Evolutionary conservation across 257 asterid genomes (phyloP), one percentile per base, ranked within the genome.

Genomic region (Plectranthus barbatus): DNA sequence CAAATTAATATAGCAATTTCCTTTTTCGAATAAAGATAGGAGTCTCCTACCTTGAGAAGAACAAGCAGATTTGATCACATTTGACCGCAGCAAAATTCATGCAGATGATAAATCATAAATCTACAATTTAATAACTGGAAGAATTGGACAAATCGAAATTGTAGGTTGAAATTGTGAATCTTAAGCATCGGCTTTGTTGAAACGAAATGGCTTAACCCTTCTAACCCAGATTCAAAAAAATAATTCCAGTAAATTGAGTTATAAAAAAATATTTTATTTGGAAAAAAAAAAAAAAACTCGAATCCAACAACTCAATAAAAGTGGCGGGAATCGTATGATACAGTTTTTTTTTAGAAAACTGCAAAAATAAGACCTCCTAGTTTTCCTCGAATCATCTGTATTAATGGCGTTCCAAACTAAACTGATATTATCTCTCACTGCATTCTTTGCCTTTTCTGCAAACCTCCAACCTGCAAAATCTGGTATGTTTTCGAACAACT

Each of bases 401-500:
- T 56, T n/a, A 71, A 76, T 81, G 87, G 75, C 76, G 14, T 68
- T 26, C 46, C 72, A 62, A 61, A 53, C 48, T 8, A 67, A 39
- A 1, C 39, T 62, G 9, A 42, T 56, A 31, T 40, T 72, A 47
- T 24, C 39, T 64, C 62, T 62, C 21, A 26, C 72, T 8, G 42
- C 76, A 42, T 56, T 61, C 58, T 46, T 64, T 51, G 49, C 52
- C 12, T 26, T 63, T 49, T 66, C 50, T 37, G 52, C 56, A 20
- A 36, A n/a, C n/a, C 46, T 24, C 46, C 71, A 31, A 33, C 53
- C 52, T 1, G 66, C 77, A 53, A 70, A 63, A 44, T 74, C 82
- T 56, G 80, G 86, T 73, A 64, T 23, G 45, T n/a, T 66, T 9
- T 14, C 10, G 15, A 41, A 6, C 9, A 1, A 50, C 37, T 14